Base-by-base conservation (phyloP, 2,329 filamentous ascomycete genomes). In the Tolypocladium cylindrosporum region DNA sequence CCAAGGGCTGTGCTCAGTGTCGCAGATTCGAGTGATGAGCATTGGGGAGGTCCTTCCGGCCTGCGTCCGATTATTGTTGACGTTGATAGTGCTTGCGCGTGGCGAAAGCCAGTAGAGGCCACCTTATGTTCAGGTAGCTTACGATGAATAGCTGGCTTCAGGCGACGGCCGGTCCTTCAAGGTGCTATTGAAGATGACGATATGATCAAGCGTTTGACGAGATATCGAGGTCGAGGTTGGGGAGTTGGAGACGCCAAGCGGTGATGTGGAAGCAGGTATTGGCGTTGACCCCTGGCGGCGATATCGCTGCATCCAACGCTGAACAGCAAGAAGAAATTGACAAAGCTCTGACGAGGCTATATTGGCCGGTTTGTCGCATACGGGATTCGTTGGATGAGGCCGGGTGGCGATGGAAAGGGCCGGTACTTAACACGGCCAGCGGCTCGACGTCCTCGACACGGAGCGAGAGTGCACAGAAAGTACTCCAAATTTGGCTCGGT, bases 1-100 rank as follows among this genome's bases (percentile, higher is more conserved):
- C 81, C 81, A 83, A 71, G 75, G 76, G 72, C 72, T 81, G 70
- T 79, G 75, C 68, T 83, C 79, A 67, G 77, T 72, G 61, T 81
- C 77, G 71, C 73, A 72, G 67, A 77, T 77, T 72, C 79, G 78
- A 67, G 79, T 77, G 74, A 79, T 78, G 69, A 83, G 78, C 80
- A 83, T 81, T 79, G 74, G 75, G 71, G 75, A 71, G 36, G 34
- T 52, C 34, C 13, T 48, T 54, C 21, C 7, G 27, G 43, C 39
- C 53, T 40, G 27, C 10, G 16, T 31, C 24, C 41, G 34, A 48
- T 3, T 31, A 36, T 16, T 34, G 36, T 13, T 21, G 37, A 43
- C 24, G 52, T 40, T 37, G 51, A 57, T 19, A 39, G 36, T 42
- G 56, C 48, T 52, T 43, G 36, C 14, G n/a, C 19, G 31, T 39